Evolutionary conservation across 495 filamentous ascomycete species (phyloP).

Genomic region (Aspergillus bridgeri): DNA sequence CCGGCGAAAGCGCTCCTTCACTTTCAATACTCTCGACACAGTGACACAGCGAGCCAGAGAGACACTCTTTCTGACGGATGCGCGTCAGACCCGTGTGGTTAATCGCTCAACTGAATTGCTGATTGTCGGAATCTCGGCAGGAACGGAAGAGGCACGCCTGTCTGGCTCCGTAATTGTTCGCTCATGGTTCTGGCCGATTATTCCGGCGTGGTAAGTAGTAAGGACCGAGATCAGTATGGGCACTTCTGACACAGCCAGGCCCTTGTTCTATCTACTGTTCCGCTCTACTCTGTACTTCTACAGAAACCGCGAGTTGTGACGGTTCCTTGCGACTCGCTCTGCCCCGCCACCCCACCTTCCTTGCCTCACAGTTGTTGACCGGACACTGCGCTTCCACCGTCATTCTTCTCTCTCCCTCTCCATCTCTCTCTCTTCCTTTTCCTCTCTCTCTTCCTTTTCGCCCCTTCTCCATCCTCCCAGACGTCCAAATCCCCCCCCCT

Average conservation of each 20-base stretch:
- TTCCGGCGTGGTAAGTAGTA: not conserved
- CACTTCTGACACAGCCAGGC: no score
- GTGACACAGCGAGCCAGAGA: not conserved
- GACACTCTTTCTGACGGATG: not conserved
- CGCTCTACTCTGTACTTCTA: no score
- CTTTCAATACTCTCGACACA: no score
- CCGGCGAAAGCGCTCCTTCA: not conserved
- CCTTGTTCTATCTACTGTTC: not conserved
- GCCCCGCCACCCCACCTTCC: conserved; percentile 1
- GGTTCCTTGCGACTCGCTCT: not conserved
- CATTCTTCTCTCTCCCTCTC: not conserved
- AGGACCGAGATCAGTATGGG: no score
- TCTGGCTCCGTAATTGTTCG: not conserved
- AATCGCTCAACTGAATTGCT: not conserved
- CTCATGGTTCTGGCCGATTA: not conserved
- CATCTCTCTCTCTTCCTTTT: not conserved
- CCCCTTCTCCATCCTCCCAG: conserved; percentile 1
- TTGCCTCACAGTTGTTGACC: not conserved
- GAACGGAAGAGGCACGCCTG: not conserved
- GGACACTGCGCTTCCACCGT: not conserved
- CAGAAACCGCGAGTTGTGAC: not conserved
- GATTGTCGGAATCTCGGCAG: not conserved
- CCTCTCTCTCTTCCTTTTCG: not conserved
- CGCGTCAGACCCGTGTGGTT: not conserved
- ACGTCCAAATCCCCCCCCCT: no score